Base-by-base conservation (phyloP, 306 rosid species). In the Myrica gale region DNA sequence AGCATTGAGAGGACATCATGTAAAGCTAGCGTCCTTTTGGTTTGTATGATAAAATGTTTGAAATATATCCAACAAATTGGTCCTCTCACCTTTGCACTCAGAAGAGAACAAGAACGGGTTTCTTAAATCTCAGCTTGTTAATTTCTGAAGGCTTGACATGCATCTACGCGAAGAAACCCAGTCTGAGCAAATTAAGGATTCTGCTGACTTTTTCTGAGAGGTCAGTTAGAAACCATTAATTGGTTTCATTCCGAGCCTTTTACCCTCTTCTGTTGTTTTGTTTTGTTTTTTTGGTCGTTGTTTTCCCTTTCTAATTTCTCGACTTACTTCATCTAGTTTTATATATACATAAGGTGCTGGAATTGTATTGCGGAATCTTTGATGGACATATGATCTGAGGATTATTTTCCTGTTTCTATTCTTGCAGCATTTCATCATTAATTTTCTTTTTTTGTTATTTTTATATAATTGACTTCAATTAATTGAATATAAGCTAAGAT, bases 181-280 rank as follows among this genome's bases (percentile, higher is more conserved):
- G 70, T n/a, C 39, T 65, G 70, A 65, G 70, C 50, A 65, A 41
- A 41, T 17, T 8, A 65, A 65, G 69, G 69, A 42, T 41, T 48
- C 52, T 65, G 50, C 50, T 17, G 48, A 65, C 70, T 65, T 42
- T 19, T 26, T 26, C 32, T 65, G 26, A 8, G n/a, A 65, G 70
- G 70, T 65, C 50, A 65, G 70, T 16, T 11, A 48, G 9, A 11
- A 13, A 48, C 12, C 9, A 48, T 9, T 13, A 10, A 47, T 48
- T 48, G 47, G 48, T 48, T 65, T 41, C 70, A 41, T 65, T 43
- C 39, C 63, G 20, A n/a, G 39, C 20, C 56, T 52, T 52, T 52
- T 52, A 51, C 56, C 56, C 8, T 52, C 56, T 52, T 52, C 20
- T 2, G 2, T 13, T 52, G 4, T 57, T 4, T 7, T 54, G 6